Evolutionary conservation across 495 filamentous ascomycete species (phyloP).

Genomic region (Neurospora sp.): DNA sequence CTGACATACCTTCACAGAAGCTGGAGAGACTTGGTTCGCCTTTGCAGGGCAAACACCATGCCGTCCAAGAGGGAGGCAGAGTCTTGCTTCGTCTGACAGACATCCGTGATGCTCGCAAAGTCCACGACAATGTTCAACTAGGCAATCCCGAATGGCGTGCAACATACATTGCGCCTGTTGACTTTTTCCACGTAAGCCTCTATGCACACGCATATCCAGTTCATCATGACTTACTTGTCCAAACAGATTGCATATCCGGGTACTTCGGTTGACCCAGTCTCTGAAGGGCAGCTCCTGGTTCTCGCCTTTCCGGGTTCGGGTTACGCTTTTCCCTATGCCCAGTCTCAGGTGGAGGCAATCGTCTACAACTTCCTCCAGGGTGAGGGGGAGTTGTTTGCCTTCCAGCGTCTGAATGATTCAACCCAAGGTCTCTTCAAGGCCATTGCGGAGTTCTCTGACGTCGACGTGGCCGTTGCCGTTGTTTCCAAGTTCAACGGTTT

Average conservation of each 20-base stretch:
- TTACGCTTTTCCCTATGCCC: slow-evolving; percentile 7
- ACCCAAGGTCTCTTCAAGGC: slow-evolving; percentile 21
- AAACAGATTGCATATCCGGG: slow-evolving; percentile 14
- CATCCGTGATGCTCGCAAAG: slow-evolving; percentile 44
- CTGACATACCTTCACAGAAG: slow-evolving; percentile 15
- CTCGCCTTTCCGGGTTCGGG: slow-evolving; percentile 24
- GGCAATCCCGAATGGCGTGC: slow-evolving; percentile 39
- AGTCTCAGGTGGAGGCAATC: slow-evolving; percentile 27
- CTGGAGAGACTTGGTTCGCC: slow-evolving; percentile 20
- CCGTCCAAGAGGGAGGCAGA: slow-evolving; percentile 16
- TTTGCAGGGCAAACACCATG: slow-evolving; percentile 20
- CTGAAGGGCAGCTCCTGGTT: slow-evolving; percentile 45
- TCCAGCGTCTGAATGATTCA: slow-evolving; percentile 30
- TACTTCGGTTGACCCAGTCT: slow-evolving; percentile 20
- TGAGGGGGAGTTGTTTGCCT: slow-evolving; percentile 47
- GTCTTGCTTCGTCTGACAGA: slow-evolving; percentile 50
- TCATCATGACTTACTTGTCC: slow-evolving; percentile 4
- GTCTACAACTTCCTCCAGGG: slow-evolving; percentile 39
- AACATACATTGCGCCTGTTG: slow-evolving; percentile 36
- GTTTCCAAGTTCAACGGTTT: slow-evolving; percentile 34
- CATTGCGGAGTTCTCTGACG: slow-evolving; percentile 48
- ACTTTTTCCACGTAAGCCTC: slow-evolving; percentile 28
- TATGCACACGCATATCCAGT: background rate
- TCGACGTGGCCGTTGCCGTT: slow-evolving; percentile 23
- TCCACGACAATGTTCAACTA: slow-evolving; percentile 34